Conservation (phyloP, 2,329 filamentous ascomycete genomes). For the Cercospora berteroae region DNA sequence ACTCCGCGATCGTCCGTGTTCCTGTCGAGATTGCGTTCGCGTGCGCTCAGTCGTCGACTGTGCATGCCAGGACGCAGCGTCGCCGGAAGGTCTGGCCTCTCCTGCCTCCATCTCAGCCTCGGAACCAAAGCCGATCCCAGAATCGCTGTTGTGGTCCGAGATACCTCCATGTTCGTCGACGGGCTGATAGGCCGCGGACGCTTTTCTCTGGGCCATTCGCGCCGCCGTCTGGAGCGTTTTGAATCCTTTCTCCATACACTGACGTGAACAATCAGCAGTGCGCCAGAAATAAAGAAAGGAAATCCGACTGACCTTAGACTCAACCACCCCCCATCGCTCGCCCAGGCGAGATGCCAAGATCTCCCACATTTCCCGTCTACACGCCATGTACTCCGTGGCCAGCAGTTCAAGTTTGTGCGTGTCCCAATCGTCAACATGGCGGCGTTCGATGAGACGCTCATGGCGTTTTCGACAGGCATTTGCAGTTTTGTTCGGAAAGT, state of each 20-base stretch:
- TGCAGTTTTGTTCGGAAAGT: constrained; percentile 73
- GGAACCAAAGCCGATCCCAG: constrained; percentile 59
- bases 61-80: constrained; percentile 32
- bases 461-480: constrained; percentile 90
- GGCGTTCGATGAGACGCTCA: constrained; percentile 75
- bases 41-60: constrained; percentile 14
- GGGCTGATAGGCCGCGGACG: constrained; percentile 46
- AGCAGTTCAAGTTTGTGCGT: constrained; percentile 70
- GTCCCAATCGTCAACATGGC: constrained; percentile 75
- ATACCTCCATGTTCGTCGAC: constrained; percentile 39
- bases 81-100: constrained; percentile 22
- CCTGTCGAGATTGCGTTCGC: constrained; percentile 20
- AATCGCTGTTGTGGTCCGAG: constrained; percentile 60
- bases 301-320: constrained; percentile 71
- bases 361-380: constrained; percentile 79
- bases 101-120: constrained; percentile 46
- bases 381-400: constrained; percentile 73
- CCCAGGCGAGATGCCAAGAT: constrained; percentile 63
- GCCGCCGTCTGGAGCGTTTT: constrained; percentile 74
- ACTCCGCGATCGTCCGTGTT: constrained; percentile 35
- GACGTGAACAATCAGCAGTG: constrained; percentile 17
- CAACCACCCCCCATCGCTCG: constrained; percentile 65
- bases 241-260: constrained; percentile 82
- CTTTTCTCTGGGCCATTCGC: constrained; percentile 64
- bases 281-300: constrained; percentile 37